These are phyloP conservation scores for Schizothecium vesticola DNA, from an alignment of 495 filamentous ascomycete genomes.

Conservation along the genomic window DNA sequence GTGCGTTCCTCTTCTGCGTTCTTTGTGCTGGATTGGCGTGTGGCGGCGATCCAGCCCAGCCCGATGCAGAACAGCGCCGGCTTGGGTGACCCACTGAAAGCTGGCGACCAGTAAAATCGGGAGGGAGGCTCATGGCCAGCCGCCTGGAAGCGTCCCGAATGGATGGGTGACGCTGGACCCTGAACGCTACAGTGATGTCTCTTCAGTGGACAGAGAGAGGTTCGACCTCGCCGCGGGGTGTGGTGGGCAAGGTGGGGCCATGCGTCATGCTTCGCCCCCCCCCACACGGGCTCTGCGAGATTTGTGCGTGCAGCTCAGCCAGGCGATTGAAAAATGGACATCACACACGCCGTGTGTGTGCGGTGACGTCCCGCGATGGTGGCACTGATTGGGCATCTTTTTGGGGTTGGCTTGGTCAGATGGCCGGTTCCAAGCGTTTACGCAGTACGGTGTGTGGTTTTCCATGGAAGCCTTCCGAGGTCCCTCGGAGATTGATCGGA, in stretches of 20 bases:
- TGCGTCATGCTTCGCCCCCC: slow-evolving; percentile 13
- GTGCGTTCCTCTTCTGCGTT: slow-evolving; percentile 9
- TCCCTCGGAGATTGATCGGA: not conserved
- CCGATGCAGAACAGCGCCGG: not conserved
- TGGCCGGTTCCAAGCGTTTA: not conserved
- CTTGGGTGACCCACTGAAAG: not conserved
- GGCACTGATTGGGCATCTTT: not conserved
- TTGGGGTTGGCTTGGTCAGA: not conserved
- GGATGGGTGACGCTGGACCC: not conserved
- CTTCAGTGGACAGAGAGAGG: not conserved
- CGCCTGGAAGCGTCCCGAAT: not conserved
- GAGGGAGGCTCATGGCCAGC: not conserved
- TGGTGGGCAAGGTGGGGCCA: not conserved
- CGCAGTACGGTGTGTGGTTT: not conserved
- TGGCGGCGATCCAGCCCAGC: not conserved
- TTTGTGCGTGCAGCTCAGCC: slow-evolving; percentile 25
- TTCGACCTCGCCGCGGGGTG: not conserved
- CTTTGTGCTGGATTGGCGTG: slow-evolving; percentile 12
- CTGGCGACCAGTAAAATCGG: not conserved
- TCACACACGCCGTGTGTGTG: not conserved
- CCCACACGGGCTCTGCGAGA: slow-evolving; percentile 13
- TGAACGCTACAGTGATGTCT: not conserved
- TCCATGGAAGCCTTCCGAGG: not conserved
- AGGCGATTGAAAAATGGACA: slow-evolving; percentile 7
- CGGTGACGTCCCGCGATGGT: not conserved